Conservation (phyloP, 1,284 basidiomycete genomes). For the Retiboletus fuscus region DNA sequence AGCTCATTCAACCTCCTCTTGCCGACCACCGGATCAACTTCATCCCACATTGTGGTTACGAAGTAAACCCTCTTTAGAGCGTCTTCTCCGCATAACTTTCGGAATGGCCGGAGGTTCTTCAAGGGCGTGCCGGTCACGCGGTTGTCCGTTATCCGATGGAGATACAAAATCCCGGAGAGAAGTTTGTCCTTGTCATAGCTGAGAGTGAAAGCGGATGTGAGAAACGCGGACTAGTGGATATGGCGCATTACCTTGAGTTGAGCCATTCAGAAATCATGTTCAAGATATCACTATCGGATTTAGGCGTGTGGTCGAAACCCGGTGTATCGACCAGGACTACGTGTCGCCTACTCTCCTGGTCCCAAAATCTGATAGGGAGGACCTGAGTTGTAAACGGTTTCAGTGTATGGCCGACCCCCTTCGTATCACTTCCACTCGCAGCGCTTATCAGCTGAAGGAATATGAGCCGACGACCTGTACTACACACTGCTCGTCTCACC, state of each 20-base stretch:
- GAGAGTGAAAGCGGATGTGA: not conserved
- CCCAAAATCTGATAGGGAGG: constrained; percentile 15
- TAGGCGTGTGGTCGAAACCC: constrained; percentile 22
- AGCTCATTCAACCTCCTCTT: constrained; percentile 11
- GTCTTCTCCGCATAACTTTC: too few relatives aligned
- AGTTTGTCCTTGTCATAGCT: constrained; percentile 38
- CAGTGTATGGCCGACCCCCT: constrained; percentile 25
- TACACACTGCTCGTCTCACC: constrained; percentile 12
- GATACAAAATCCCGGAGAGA: too few relatives aligned
- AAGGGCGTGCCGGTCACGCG: too few relatives aligned
- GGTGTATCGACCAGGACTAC: constrained; percentile 31
- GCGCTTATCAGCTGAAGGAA: constrained; percentile 39
- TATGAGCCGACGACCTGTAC: not conserved
- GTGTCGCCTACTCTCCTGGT: not conserved
- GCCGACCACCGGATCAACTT: constrained; percentile 6
- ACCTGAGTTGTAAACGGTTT: constrained; percentile 35
- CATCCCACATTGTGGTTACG: too few relatives aligned
- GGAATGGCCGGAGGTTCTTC: too few relatives aligned
- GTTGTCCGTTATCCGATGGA: too few relatives aligned
- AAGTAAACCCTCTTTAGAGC: too few relatives aligned
- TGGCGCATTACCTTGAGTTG: constrained; percentile 18
- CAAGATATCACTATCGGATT: constrained; percentile 38
- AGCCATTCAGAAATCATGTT: constrained; percentile 38
- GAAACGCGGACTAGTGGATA: not conserved
- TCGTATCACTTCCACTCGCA: constrained; percentile 24